A percentile compares a stretch with the other conserved stretches of the same genome.
Conservation (phyloP, 768 basidiomycete species). For the Lactarius vividus region DNA sequence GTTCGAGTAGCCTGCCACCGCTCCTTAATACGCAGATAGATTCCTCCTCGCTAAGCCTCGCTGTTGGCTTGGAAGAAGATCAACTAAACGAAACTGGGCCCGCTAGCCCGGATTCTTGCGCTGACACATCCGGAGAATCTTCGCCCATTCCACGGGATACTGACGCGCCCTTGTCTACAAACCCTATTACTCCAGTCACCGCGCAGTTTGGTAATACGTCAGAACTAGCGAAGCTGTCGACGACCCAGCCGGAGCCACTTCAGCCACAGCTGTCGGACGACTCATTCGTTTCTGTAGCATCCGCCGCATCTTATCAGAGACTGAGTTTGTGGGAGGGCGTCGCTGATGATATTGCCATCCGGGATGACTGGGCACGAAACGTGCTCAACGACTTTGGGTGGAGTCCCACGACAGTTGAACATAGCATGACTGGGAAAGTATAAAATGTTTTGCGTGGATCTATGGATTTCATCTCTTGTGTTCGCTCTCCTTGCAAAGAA, state of each 20-base stretch:
- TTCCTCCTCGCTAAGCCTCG: slow-evolving; percentile 45
- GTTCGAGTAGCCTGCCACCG: slow-evolving; percentile 49
- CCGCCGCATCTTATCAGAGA: slow-evolving; percentile 44
- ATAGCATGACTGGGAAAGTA: slow-evolving; percentile 2
- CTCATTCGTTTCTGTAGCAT: slow-evolving; percentile 40
- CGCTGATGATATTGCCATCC: slow-evolving; percentile 27
- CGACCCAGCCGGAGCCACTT: slow-evolving; percentile 23
- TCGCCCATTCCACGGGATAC: slow-evolving; percentile 1
- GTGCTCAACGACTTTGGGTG: slow-evolving; percentile 57
- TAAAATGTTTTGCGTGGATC: slow-evolving; percentile 6
- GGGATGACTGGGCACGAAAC: slow-evolving; percentile 71
- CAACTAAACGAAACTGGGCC: slow-evolving; percentile 30
- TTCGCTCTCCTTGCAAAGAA: slow-evolving; percentile 7
- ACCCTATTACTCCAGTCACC: slow-evolving; percentile 20
- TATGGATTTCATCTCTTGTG: slow-evolving; percentile 8
- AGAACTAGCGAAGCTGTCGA: slow-evolving; percentile 15
- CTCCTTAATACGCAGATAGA: slow-evolving; percentile 63
- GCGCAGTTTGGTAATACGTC: slow-evolving; percentile 10
- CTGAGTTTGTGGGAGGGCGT: slow-evolving; percentile 40
- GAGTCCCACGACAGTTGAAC: slow-evolving; percentile 19
- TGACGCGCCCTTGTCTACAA: background rate
- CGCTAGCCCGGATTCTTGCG: background rate
- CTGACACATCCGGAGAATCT: slow-evolving; percentile 2
- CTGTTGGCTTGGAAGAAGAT: slow-evolving; percentile 26
- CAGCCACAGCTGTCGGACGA: slow-evolving; percentile 29